Base-by-base conservation (phyloP, 805 yeast genomes). In the Sugiyamaella floridensis region DNA sequence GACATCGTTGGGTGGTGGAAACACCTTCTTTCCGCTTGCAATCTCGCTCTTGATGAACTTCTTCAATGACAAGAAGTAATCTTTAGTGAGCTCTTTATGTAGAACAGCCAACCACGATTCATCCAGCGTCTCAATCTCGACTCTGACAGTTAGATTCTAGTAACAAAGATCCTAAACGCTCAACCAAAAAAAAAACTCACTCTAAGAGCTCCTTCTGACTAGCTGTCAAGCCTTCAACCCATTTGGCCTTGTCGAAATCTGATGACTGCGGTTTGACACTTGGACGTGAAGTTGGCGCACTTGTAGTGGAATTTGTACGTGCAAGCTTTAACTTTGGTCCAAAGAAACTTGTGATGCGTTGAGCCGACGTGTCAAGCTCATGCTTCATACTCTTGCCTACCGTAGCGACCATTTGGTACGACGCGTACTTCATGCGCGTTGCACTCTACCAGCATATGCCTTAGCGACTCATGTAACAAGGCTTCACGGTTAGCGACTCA, bases 31-130 rank as follows among this genome's bases (percentile, higher is more conserved):
- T 16, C 71, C 70, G 14, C 68, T 63, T 14, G 66, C 59, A 60
- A 70, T 65, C 59, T 84, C 86, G 0, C 72, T 55, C 4, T 58
- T 55, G 12, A 90, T 72, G 58, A 85, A 89, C 58, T 68, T 66
- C 60, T 92, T 92, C 59, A 93, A 72, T 9, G 78, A 67, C 9
- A 90, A 65, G 62, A 93, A 93, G 66, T 89, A 92, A 2, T 95
- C 90, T 66, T 90, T 88, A 10, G 85, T 82, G 51, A 93, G 74
- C 60, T 90, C 96, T 19, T 71, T 64, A 60, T 82, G 79, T 16
- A 93, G 72, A 1, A 78, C 73, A 2, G 76, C 75, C 19, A 93
- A 78, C 99, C 99, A 93, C 0, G 88, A 74, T 10, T 78, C 77
- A 56, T 87, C 89, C 55, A 93, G 69, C 0, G 87, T 80, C 1